These are phyloP conservation scores for Sugiyamaella novakii DNA, from an alignment of 1,139 yeast species.

Conservation along the genomic window DNA sequence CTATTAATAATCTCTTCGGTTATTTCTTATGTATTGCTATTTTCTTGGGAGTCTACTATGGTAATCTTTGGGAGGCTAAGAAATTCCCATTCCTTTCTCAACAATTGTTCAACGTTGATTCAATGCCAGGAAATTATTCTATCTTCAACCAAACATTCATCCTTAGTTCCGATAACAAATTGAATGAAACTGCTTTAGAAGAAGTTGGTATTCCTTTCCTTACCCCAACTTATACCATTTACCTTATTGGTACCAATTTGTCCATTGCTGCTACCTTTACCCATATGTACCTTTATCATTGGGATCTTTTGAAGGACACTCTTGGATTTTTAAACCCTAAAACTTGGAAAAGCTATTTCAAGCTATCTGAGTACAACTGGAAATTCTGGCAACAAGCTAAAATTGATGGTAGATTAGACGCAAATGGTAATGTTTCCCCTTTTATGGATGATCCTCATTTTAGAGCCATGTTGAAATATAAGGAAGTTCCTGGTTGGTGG, in stretches of 20 bases:
- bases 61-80: conserved; percentile 39
- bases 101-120: conserved; percentile 33
- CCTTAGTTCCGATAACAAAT: conserved; percentile 29
- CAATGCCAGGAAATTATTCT: conserved; percentile 33
- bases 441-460: conserved; percentile 58
- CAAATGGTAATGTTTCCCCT: conserved; percentile 38
- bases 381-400: conserved; percentile 25
- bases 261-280: conserved; percentile 40
- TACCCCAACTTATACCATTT: conserved; percentile 39
- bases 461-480: conserved; percentile 54
- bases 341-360: conserved; percentile 17
- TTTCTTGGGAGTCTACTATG: conserved; percentile 39
- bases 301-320: conserved; percentile 25
- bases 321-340: conserved; percentile 26
- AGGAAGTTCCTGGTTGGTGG: conserved; percentile 65
- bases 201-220: conserved; percentile 38
- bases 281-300: conserved; percentile 34
- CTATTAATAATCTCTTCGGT: conserved; percentile 37
- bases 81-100: conserved; percentile 41
- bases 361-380: conserved; percentile 16
- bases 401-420: conserved; percentile 35
- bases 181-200: conserved; percentile 33
- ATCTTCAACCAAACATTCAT: conserved; percentile 37
- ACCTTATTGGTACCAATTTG: conserved; percentile 38
- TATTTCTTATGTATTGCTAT: conserved; percentile 37